phyloP scores from a whole-genome alignment of 345 rosid species.

The Bruguiera gymnorhiza region DNA sequence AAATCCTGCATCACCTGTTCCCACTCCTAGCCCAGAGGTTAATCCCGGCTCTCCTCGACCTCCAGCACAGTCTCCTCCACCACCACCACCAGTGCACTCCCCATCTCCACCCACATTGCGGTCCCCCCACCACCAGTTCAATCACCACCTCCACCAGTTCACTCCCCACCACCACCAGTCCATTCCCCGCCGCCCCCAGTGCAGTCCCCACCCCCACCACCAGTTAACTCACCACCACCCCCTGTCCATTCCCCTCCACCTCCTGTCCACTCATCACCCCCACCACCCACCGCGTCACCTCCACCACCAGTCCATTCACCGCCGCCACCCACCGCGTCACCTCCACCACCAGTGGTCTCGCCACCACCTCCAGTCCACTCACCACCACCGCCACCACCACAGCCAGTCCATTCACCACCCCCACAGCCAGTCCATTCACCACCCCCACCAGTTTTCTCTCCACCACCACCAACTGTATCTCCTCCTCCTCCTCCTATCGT shows the following conservation, averaged over 20 bases:
- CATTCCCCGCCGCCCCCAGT: conserved; percentile 24
- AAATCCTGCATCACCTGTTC: conserved; percentile 5
- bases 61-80: neutral
- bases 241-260: conserved; percentile 17
- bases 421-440: conserved; percentile 23
- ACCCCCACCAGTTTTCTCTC: conserved; percentile 17
- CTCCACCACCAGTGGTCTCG: conserved; percentile 19
- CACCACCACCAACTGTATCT: conserved; percentile 23
- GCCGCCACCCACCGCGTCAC: conserved; percentile 13
- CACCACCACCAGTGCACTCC: conserved; percentile 9
- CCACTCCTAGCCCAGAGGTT: neutral
- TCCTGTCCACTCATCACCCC: conserved; percentile 17
- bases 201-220: conserved; percentile 21
- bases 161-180: conserved; percentile 27
- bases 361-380: conserved; percentile 27
- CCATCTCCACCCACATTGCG: conserved; percentile 9
- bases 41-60: conserved; percentile 8
- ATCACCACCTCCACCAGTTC: neutral
- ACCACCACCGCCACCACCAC: conserved; percentile 28
- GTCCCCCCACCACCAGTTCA: conserved; percentile 13
- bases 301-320: conserved; percentile 4
- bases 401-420: conserved; percentile 3
- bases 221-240: conserved; percentile 22
- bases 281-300: conserved; percentile 6
- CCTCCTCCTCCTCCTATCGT: conserved; percentile 21